Evolutionary conservation across 129 eudicot species (phyloP).

Genomic region (Centrapalus pauciflorus): DNA sequence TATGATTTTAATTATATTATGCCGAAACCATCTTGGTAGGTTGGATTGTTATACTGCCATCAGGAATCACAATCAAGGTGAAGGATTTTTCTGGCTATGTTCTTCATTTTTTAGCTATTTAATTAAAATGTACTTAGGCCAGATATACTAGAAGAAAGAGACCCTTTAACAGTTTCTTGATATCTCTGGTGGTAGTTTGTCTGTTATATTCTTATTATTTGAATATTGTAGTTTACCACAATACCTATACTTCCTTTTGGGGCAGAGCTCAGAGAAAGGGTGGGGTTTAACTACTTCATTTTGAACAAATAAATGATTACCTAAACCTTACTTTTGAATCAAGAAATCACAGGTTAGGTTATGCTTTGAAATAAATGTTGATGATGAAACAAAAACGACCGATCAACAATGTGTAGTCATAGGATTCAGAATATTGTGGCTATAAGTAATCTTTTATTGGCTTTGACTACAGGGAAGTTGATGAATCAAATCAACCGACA

Average conservation of each 20-base stretch:
- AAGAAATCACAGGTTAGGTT: conserved; percentile 13
- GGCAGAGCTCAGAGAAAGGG: neutral
- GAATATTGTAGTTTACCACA: neutral
- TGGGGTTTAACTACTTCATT: conserved; percentile 5
- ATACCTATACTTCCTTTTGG: neutral
- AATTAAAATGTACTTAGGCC: neutral
- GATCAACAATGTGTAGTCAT: conserved; percentile 9
- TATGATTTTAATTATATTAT: no score
- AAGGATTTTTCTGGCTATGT: no score
- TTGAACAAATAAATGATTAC: neutral
- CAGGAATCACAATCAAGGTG: no score
- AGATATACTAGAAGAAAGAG: conserved; percentile 26
- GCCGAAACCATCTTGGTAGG: no score
- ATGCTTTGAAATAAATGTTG: neutral
- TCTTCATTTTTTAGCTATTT: no score
- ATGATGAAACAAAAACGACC: conserved; percentile 8
- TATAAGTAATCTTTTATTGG: neutral
- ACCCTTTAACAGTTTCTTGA: conserved; percentile 21
- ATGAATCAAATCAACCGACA: conserved; percentile 20
- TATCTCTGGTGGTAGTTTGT: conserved; percentile 20
- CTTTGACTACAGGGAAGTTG: conserved; percentile 10
- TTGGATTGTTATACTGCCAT: no score
- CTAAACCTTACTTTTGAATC: conserved; percentile 11
- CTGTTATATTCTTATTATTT: conserved; percentile 4
- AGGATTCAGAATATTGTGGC: neutral